These are phyloP conservation scores for Silene coronaria DNA, from an alignment of 179 eudicot species.

Conservation along the genomic window DNA sequence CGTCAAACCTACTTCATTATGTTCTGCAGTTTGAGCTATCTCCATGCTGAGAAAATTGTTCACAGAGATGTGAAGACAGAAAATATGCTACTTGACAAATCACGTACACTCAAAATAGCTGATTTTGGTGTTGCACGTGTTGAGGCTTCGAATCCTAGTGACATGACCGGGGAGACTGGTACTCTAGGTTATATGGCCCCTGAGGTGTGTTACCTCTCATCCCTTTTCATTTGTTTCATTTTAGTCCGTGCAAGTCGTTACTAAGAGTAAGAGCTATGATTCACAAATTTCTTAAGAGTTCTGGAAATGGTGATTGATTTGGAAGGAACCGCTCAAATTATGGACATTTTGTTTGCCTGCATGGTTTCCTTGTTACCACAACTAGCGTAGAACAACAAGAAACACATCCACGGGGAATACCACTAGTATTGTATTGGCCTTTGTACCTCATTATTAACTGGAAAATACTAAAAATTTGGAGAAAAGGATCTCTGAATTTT, in stretches of 20 bases:
- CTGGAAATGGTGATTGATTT: not conserved
- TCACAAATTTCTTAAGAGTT: not conserved
- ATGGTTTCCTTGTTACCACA: not conserved
- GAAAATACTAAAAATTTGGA: not conserved
- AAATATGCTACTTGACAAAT: constrained; percentile 88
- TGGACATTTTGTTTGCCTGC: not conserved
- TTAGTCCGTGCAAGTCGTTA: not conserved
- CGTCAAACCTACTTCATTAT: not conserved
- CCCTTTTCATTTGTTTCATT: constrained; percentile 8
- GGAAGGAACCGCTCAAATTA: not conserved
- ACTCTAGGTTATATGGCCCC: constrained; percentile 99
- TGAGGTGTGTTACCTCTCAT: constrained; percentile 45
- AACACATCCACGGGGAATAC: not conserved
- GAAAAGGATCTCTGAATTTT: not conserved
- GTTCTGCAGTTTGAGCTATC: constrained; percentile 77
- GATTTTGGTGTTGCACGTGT: constrained; percentile 98
- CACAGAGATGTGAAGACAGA: constrained; percentile 98
- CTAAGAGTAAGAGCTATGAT: not conserved
- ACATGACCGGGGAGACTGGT: constrained; percentile 99
- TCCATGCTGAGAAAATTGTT: constrained; percentile 87
- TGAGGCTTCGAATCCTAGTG: constrained; percentile 95
- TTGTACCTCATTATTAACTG: not conserved
- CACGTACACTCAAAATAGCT: constrained; percentile 81
- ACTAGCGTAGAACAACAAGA: not conserved
- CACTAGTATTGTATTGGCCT: not conserved